phyloP scores from a whole-genome alignment of 2,329 filamentous ascomycete genomes.

The Monosporascus sp. region DNA sequence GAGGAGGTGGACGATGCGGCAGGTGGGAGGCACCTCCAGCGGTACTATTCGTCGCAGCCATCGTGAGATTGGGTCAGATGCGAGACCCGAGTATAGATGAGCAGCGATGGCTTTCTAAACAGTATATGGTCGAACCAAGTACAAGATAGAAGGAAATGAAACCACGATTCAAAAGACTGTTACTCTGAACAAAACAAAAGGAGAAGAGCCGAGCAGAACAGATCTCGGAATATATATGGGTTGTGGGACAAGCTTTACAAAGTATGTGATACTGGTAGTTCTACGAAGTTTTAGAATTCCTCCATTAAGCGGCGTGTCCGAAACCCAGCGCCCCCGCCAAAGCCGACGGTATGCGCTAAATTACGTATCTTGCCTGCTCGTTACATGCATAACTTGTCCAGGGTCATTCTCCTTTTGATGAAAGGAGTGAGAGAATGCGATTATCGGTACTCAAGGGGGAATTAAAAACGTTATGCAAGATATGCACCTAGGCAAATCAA shows the following conservation, averaged over 20 bases:
- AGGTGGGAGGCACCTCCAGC: slow-evolving; percentile 13
- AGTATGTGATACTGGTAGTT: not conserved
- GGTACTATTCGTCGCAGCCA: slow-evolving; percentile 14
- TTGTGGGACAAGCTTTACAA: not conserved
- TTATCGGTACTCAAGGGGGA: no score
- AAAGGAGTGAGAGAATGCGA: no score
- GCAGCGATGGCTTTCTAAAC: not conserved
- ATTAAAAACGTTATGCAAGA: no score
- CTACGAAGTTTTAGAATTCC: not conserved
- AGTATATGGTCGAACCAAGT: not conserved
- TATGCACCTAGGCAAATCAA: no score
- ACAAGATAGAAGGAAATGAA: not conserved
- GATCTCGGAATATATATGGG: not conserved
- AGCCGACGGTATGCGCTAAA: not conserved
- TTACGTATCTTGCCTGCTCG: no score
- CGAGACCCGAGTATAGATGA: not conserved
- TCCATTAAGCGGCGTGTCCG: not conserved
- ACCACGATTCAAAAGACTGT: no score
- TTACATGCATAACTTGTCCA: no score
- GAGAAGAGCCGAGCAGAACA: not conserved
- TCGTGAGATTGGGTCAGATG: slow-evolving; percentile 2
- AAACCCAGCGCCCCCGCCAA: not conserved
- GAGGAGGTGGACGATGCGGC: slow-evolving; percentile 22
- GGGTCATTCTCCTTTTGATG: no score
- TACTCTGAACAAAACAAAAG: not conserved